Base-by-base conservation (phyloP, 371 early-diverging fungal genomes). In the Rhizopus sp. region DNA sequence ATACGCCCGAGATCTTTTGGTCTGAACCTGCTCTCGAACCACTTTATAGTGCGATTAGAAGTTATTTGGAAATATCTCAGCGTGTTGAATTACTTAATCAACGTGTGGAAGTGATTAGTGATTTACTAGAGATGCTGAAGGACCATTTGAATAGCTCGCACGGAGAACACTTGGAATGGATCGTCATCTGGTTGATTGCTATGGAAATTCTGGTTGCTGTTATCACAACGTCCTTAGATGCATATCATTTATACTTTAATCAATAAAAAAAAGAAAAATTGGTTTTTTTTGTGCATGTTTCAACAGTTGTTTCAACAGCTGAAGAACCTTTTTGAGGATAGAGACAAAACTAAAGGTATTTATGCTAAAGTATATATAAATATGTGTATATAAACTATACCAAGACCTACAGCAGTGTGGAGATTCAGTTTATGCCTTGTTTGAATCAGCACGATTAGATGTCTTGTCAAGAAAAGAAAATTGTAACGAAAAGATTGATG, bases 1-100 rank as follows among this genome's bases (percentile, higher is more conserved):
- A 92, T 63, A 86, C 87, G 16, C 93, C 93, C 30, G 92, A 93
- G 64, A 85, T 91, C 42, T 91, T 91, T 55, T 91, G 90, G 91
- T 86, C 88, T 8, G 88, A 91, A 57, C 91, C 91, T 1, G 78
- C 86, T 23, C 68, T 90, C 38, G 85, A 89, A 59, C 90, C 88
- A 10, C 57, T 92, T 30, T 92, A 90, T 50, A 76, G 77, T 52
- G 88, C 89, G 5, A 85, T 87, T 44, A 75, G 90, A 48, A 84
- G 86, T 30, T 85, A 86, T 39, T 70, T 92, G 15, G 94, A 93
- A 71, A 92, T 93, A 38, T 81, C 88, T 7, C 93, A 91, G 68
- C 84, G 94, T 40, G 77, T 75, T 29, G 73, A 76, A 30, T 46
- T 80, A 13, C 52, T 85, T 2, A 85, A 85, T 58, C 82, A 84